phyloP scores from a whole-genome alignment of 345 rosid genomes.

The Hibiscus mutabilis region DNA sequence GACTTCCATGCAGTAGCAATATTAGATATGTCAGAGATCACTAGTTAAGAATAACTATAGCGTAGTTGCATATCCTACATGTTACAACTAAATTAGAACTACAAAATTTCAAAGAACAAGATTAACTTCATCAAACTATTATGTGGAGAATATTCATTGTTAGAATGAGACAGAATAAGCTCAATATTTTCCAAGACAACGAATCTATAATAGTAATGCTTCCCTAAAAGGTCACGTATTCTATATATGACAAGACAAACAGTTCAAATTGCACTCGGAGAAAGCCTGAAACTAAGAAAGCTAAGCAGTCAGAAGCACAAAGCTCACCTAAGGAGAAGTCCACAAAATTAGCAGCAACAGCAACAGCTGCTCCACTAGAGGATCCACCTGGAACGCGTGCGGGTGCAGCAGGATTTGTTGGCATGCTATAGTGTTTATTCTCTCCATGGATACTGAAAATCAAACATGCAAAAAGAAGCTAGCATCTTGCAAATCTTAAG shows the following conservation, averaged over 20 bases:
- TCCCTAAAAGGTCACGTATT: not conserved
- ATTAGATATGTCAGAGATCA: not conserved
- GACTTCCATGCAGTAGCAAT: not conserved
- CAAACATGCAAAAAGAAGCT: constrained; percentile 15
- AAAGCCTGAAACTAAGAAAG: not conserved
- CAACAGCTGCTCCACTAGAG: constrained; percentile 89
- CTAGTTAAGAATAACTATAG: not conserved
- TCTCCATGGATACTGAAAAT: constrained; percentile 77
- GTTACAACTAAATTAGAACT: not conserved
- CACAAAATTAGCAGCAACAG: constrained; percentile 80
- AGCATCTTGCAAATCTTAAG: not conserved
- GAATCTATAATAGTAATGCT: not conserved
- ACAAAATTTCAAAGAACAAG: not conserved
- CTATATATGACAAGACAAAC: not conserved
- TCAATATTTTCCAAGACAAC: not conserved
- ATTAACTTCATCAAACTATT: not conserved
- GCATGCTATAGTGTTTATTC: constrained; percentile 74
- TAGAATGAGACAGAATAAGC: not conserved
- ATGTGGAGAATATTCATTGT: not conserved
- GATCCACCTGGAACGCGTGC: constrained; percentile 83
- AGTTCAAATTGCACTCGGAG: not conserved
- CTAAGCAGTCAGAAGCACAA: not conserved
- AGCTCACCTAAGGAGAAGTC: constrained; percentile 79
- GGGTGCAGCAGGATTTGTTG: constrained; percentile 80
- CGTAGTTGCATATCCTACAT: too few relatives aligned